Conservation (phyloP, 2,329 filamentous ascomycete species). For the Colletotrichum sp. region DNA sequence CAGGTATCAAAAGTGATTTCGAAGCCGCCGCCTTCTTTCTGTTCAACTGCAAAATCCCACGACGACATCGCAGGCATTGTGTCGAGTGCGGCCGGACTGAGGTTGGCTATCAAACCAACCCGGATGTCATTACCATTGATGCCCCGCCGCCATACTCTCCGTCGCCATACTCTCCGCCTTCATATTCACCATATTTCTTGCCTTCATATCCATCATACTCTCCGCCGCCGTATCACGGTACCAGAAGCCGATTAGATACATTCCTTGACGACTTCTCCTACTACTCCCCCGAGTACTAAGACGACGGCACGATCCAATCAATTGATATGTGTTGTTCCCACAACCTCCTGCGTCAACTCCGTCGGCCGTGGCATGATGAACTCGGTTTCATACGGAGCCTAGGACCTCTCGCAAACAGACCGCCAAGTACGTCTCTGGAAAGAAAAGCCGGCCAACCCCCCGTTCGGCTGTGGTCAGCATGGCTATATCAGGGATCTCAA, state of each 20-base stretch:
- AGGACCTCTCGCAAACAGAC: neutral
- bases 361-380: neutral
- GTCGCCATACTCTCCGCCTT: neutral
- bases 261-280: neutral
- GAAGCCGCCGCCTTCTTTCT: neutral
- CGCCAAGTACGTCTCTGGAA: neutral
- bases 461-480: neutral
- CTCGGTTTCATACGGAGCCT: neutral
- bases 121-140: neutral
- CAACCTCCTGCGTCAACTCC: neutral
- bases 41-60: neutral
- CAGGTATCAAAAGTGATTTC: neutral
- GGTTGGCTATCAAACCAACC: neutral
- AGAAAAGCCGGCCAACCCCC: neutral
- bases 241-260: neutral
- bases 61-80: neutral
- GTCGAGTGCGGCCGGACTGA: rapidly evolving
- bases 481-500: neutral
- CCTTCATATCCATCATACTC: neutral
- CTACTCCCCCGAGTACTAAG: neutral
- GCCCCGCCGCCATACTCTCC: neutral
- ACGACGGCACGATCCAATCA: neutral
- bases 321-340: neutral
- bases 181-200: neutral
- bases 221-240: neutral